Base-by-base conservation (phyloP, 345 rosid species). In the Populus tremula region DNA sequence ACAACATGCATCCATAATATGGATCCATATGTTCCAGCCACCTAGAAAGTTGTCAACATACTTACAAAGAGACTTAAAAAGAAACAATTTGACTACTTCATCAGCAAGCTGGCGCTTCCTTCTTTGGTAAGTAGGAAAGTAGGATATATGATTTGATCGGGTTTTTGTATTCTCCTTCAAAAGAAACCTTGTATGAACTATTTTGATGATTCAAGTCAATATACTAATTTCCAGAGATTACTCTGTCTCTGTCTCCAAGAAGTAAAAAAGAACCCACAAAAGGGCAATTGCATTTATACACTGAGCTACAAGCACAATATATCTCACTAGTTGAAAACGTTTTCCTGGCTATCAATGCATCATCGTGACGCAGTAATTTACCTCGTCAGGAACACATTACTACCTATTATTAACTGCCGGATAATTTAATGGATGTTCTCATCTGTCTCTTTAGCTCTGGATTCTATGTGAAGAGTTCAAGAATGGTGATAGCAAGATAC, bases 301-400 rank as follows among this genome's bases (percentile, higher is more conserved):
- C 29, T 29, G 67, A 31, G 36, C 9, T 14, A 27, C 17, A 2
- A 29, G 45, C n/a, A 54, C 67, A 36, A 13, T 31, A 45, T 73
- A 45, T 73, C 10, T 38, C 74, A 67, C 47, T 59, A 18, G 35
- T 68, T 54, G 59, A 27, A 71, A 75, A 63, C 23, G 38, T 39
- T 21, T 38, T 6, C 69, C 72, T 43, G 13, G 17, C 63, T 50
- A 67, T 67, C 47, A 27, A 13, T 62, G 16, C n/a, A 23, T 59
- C 67, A 54, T 16, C 35, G 4, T 33, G 61, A 27, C 10, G 73
- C 39, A 38, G 64, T 33, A 33, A 39, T 62, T 78, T 66, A 25
- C 76, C 49, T 45, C 70, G 7, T 54, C 67, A 35, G 50, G 17
- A n/a, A 11, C 65, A 53, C 17, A 25, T 11, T 69, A 36, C 38